Base-by-base conservation (phyloP, 1,139 yeast genomes). In the Protomyces inouyei region DNA sequence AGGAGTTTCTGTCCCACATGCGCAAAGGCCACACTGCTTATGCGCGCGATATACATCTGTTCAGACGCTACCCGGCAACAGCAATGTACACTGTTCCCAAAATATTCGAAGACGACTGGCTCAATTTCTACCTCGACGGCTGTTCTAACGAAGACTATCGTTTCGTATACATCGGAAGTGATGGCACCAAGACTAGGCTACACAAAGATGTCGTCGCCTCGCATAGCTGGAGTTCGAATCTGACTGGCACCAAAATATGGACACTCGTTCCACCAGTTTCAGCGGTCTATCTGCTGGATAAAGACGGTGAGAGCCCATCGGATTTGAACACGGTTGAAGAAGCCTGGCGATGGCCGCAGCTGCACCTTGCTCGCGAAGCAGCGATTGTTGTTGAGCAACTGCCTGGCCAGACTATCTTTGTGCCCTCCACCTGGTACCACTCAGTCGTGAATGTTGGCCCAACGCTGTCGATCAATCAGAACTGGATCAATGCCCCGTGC, bases 371-470 rank as follows among this genome's bases (percentile, higher is more conserved):
- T 23, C 59, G 55, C 2, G 55, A 54, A 14, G 59, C 48, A 25
- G 59, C 59, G 9, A 16, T 60, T n/a, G 51, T 28, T 9, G 64
- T 60, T 21, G 23, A 21, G 21, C 67, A 65, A 45, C 51, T 35
- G 23, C 55, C 65, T 6, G 67, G 65, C n/a, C 61, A 65, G 46
- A 60, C 67, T n/a, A 61, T 65, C 16, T 65, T 65, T 38, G 67
- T 65, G 57, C 67, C 67, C n/a, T 55, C 61, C 18, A 61, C 65
- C 10, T 65, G 67, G 67, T 61, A 56, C 32, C 67, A 65, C 37
- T 60, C 52, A 14, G 67, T 65, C 18, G 52, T 28, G 38, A 65
- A 65, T 36, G 56, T 61, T 16, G 63, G 65, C 16, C 23, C 55
- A 3, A 56, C 65, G 9, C 43, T 65, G 16, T 56, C 63, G 25